phyloP scores from a whole-genome alignment of 352 stramenopile genomes.

The Pythium sp. region DNA sequence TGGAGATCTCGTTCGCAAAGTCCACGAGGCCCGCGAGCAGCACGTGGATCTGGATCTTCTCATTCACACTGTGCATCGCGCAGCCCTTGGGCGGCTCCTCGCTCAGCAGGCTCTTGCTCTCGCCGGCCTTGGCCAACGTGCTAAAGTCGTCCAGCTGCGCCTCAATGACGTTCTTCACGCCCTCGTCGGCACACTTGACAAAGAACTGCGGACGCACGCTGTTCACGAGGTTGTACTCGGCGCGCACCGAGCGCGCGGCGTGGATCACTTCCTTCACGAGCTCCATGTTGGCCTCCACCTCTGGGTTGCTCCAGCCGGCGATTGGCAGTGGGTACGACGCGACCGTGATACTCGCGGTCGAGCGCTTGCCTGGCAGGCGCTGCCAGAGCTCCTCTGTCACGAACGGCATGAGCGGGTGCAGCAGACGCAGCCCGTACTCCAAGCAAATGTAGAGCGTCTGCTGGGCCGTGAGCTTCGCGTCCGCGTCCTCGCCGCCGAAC shows the following conservation, averaged over 20 bases:
- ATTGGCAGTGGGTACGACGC: conserved; percentile 73
- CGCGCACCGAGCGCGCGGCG: conserved; percentile 92
- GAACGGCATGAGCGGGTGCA: conserved; percentile 98
- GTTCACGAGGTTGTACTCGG: conserved; percentile 82
- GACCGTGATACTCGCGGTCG: conserved; percentile 72
- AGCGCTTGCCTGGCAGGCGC: conserved; percentile 72
- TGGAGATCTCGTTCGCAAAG: conserved; percentile 88
- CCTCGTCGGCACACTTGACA: conserved; percentile 87
- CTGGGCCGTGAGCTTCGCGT: conserved; percentile 75
- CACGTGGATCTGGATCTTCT: conserved; percentile 90
- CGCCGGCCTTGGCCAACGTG: conserved; percentile 92
- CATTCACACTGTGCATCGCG: conserved; percentile 94
- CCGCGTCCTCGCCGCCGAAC: conserved; percentile 75
- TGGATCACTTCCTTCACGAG: conserved; percentile 94
- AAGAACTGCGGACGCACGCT: conserved; percentile 80
- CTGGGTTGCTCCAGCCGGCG: conserved; percentile 82
- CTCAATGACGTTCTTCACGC: conserved; percentile 68
- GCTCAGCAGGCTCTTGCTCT: conserved; percentile 86
- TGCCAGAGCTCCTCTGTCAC: conserved; percentile 95
- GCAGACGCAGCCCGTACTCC: conserved; percentile 83
- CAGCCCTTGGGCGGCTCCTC: conserved; percentile 83
- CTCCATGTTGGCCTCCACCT: conserved; percentile 92
- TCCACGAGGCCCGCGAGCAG: conserved; percentile 81
- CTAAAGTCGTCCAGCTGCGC: conserved; percentile 93
- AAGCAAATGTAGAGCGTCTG: conserved; percentile 86